Evolutionary conservation across 192 early-diverging fungal genomes (phyloP), one percentile per base, ranked within the genome.

Genomic region (Pecoramyces ruminantium): DNA sequence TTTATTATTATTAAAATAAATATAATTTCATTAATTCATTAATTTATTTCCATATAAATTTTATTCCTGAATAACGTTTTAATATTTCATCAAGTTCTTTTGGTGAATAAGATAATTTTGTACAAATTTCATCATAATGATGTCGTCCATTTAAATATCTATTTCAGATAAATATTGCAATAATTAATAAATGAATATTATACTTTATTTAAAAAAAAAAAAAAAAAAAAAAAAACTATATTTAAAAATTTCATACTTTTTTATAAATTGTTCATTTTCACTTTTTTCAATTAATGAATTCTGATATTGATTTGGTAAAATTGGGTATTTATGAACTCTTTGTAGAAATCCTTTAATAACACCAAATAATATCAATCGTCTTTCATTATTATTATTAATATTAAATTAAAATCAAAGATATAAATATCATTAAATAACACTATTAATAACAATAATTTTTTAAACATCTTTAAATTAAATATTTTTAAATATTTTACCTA

Each of bases 331-430:
- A 83, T 98, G 93, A 25, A 99, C 92, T 4, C 97, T 90, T 78
- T 92, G 91, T 13, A 99, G 80, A 80, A 98, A 88, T 2, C 88
- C 86, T 79, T 97, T 93, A 80, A 97, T 88, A 0, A 96, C 89
- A 5, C 96, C 97, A 90, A 95, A 99, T 0, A 95, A 87, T 18
- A 99, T 90, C 79, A 99, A 93, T 21, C 97, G 90, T 29, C 96
- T 95, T 80, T 13, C 29, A 16, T 17, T n/a, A n/a, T n/a, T n/a
- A n/a, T n/a, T n/a, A n/a, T n/a, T n/a, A n/a, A n/a, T n/a, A n/a
- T n/a, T n/a, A n/a, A n/a, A n/a, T n/a, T n/a, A n/a, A n/a, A n/a
- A n/a, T n/a, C n/a, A n/a, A n/a, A n/a, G n/a, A n/a, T n/a, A n/a
- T n/a, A n/a, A n/a, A n/a, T n/a, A n/a, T n/a, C n/a, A n/a, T n/a